Percentiles rank a stretch among this genome's conserved stretches.
phyloP scores from a whole-genome alignment of 805 yeast species.

The Monosporozyma yasuniensis region DNA sequence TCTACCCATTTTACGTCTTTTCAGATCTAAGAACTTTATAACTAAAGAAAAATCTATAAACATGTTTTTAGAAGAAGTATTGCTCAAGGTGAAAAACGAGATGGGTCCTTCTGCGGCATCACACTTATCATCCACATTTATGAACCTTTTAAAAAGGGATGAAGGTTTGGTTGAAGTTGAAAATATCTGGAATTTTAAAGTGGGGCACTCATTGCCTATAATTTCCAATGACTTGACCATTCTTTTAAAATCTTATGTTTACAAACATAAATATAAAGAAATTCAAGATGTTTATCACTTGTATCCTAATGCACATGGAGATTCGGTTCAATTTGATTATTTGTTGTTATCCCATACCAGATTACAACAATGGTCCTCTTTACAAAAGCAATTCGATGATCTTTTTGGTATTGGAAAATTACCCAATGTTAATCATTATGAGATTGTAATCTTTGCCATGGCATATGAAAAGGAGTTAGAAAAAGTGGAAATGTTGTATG shows the following conservation, averaged over 20 bases:
- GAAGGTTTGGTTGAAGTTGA: slow-evolving; percentile 9
- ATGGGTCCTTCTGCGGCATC: slow-evolving; percentile 20
- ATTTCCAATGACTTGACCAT: slow-evolving; percentile 16
- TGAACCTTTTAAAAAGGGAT: slow-evolving; percentile 12
- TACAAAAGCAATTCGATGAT: slow-evolving; percentile 50
- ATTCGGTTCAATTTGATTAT: slow-evolving; percentile 38
- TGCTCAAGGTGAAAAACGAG: slow-evolving; percentile 8
- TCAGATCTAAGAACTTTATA: slow-evolving; percentile 6
- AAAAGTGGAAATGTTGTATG: slow-evolving; percentile 42
- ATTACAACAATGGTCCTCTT: slow-evolving; percentile 41
- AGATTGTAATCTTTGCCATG: slow-evolving; percentile 51
- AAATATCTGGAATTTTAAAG: slow-evolving; percentile 30
- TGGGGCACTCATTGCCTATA: slow-evolving; percentile 12
- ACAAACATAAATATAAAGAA: slow-evolving; percentile 11
- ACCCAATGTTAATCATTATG: slow-evolving; percentile 48
- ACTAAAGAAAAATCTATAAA: background rate
- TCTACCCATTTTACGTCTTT: slow-evolving; percentile 12
- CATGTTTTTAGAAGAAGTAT: slow-evolving; percentile 2
- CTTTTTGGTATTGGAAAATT: slow-evolving; percentile 45
- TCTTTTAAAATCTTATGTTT: slow-evolving; percentile 19
- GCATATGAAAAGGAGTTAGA: slow-evolving; percentile 41
- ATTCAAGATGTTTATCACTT: slow-evolving; percentile 32
- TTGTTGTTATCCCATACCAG: slow-evolving; percentile 38
- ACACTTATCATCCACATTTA: slow-evolving; percentile 24
- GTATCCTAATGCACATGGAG: slow-evolving; percentile 36